Percentiles rank a stretch among this genome's conserved stretches.
These are phyloP conservation scores for Halophytophthora batemanensis DNA, from an alignment of 352 stramenopile species.

Conservation along the genomic window DNA sequence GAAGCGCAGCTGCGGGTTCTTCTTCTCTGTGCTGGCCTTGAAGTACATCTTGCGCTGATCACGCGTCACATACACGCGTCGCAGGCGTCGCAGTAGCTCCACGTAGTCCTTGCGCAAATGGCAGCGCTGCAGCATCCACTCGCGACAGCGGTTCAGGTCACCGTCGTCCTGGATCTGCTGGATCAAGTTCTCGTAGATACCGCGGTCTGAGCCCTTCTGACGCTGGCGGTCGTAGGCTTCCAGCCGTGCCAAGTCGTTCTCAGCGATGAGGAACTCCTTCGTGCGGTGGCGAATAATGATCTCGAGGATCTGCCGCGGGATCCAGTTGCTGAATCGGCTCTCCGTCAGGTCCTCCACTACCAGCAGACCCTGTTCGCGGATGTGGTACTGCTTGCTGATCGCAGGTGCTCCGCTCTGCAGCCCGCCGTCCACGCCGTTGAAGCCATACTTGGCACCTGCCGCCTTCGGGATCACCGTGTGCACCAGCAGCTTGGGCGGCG, in stretches of 20 bases:
- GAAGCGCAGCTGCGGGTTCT: slow-evolving; percentile 75
- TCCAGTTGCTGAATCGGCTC: slow-evolving; percentile 81
- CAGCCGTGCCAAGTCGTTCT: slow-evolving; percentile 73
- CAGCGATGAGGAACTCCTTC: slow-evolving; percentile 70
- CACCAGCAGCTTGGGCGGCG: slow-evolving; percentile 67
- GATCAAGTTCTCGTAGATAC: slow-evolving; percentile 87
- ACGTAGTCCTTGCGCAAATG: slow-evolving; percentile 72
- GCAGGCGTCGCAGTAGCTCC: slow-evolving; percentile 52
- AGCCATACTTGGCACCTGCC: slow-evolving; percentile 58
- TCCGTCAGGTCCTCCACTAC: slow-evolving; percentile 84
- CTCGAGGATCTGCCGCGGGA: slow-evolving; percentile 78
- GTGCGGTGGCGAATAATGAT: slow-evolving; percentile 73
- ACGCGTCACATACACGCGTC: slow-evolving; percentile 61
- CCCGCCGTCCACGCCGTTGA: slow-evolving; percentile 50
- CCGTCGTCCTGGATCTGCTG: slow-evolving; percentile 87
- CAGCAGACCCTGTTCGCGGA: slow-evolving; percentile 74
- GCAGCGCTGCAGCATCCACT: slow-evolving; percentile 81
- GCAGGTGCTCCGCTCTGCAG: slow-evolving; percentile 46
- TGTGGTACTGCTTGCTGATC: slow-evolving; percentile 85
- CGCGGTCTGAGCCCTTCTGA: slow-evolving; percentile 74
- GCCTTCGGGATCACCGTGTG: slow-evolving; percentile 79
- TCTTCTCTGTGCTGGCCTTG: slow-evolving; percentile 86
- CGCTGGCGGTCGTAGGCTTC: slow-evolving; percentile 75
- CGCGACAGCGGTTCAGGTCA: slow-evolving; percentile 75
- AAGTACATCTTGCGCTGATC: slow-evolving; percentile 82